These are phyloP conservation scores for Platanthera guangdongensis DNA, from an alignment of 106 monocot species.

Conservation along the genomic window DNA sequence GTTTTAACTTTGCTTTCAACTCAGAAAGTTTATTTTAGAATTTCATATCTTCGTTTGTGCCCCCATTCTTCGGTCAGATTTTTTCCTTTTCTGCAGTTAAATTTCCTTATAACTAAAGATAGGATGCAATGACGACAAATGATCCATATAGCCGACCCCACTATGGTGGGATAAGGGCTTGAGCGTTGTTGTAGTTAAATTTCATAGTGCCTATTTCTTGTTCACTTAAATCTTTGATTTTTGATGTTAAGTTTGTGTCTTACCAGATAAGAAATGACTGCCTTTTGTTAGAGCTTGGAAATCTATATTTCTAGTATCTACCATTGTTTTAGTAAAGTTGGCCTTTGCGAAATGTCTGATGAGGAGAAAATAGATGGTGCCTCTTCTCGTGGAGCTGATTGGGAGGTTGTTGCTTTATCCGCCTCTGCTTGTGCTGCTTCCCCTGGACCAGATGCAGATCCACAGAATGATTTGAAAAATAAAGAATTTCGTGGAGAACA, in stretches of 20 bases:
- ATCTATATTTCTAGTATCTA: not conserved
- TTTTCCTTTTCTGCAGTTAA: not conserved
- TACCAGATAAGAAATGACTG: not conserved
- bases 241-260: too few relatives aligned
- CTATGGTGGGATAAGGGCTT: too few relatives aligned
- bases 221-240: not conserved
- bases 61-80: not conserved
- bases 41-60: not conserved
- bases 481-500: constrained; percentile 12
- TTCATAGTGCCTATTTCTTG: not conserved
- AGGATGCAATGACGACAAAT: too few relatives aligned
- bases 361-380: constrained; percentile 23
- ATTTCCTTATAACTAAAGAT: not conserved
- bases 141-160: too few relatives aligned
- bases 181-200: not conserved
- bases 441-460: constrained; percentile 14
- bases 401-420: constrained; percentile 62
- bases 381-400: constrained; percentile 39
- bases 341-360: constrained; percentile 15
- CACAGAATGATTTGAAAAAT: constrained; percentile 5
- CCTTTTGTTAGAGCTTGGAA: not conserved
- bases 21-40: not conserved
- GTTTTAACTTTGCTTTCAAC: not conserved
- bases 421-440: constrained; percentile 47
- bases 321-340: not conserved